These are phyloP conservation scores for Blastobotrys ciferrii DNA, from an alignment of 1,139 yeast genomes.

Conservation along the genomic window DNA sequence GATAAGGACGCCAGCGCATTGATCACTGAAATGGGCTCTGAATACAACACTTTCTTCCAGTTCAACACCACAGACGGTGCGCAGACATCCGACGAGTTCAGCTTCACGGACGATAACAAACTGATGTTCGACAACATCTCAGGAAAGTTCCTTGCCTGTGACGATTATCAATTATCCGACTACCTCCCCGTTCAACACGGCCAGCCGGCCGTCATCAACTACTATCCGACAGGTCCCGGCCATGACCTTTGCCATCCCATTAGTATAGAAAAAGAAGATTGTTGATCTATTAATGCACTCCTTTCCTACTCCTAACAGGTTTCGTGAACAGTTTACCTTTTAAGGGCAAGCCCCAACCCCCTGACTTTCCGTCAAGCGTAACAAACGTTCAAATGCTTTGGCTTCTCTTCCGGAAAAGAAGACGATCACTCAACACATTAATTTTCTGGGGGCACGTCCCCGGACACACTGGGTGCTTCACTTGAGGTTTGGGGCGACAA, in stretches of 20 bases:
- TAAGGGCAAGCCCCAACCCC: no score
- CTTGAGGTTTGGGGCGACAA: no score
- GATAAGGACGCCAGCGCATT: neutral
- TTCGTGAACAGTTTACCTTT: no score
- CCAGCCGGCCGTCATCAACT: conserved; percentile 1
- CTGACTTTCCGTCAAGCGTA: no score
- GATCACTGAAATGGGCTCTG: neutral
- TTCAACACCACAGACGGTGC: neutral
- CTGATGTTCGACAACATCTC: neutral
- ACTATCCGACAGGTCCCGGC: neutral
- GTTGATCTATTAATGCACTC: no score
- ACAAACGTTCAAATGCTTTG: no score
- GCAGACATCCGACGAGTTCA: neutral
- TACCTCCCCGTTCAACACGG: neutral
- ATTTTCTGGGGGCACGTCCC: no score
- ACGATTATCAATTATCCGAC: neutral
- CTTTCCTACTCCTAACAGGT: no score
- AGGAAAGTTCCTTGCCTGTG: neutral
- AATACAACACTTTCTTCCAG: neutral
- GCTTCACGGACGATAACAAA: neutral
- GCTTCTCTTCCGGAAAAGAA: no score
- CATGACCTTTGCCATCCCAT: neutral
- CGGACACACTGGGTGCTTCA: no score
- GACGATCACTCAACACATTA: no score
- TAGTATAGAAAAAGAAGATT: neutral